These are phyloP conservation scores for Penicillium sp. DNA, from an alignment of 2,329 filamentous ascomycete genomes.

Conservation along the genomic window DNA sequence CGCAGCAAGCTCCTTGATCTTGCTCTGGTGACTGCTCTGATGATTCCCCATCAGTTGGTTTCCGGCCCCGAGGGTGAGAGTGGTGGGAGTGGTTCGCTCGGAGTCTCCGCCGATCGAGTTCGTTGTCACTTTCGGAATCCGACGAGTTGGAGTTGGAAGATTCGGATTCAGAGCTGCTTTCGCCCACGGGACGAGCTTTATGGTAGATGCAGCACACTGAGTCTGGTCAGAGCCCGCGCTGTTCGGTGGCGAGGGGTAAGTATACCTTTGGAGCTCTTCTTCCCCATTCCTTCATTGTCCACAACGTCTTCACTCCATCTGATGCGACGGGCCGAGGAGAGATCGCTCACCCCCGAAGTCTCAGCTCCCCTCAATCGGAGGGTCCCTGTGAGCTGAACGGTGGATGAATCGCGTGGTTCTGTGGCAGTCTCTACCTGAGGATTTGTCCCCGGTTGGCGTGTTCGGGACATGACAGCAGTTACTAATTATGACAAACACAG, in stretches of 20 bases:
- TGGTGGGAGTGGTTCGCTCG: conserved; percentile 6
- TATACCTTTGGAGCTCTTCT: conserved; percentile 88
- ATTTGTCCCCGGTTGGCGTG: conserved; percentile 33
- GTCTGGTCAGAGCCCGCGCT: not conserved
- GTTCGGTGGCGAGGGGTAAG: not conserved
- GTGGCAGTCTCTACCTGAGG: conserved; percentile 28
- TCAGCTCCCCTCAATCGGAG: conserved; percentile 31
- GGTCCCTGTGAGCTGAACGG: conserved; percentile 27
- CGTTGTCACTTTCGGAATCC: conserved; percentile 46
- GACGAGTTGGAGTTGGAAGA: conserved; percentile 52
- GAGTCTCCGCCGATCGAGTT: conserved; percentile 22
- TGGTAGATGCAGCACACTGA: conserved; percentile 99
- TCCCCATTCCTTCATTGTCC: conserved; percentile 90
- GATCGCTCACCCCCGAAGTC: conserved; percentile 9
- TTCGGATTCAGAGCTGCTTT: conserved; percentile 62
- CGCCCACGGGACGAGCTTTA: conserved; percentile 72
- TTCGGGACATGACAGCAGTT: conserved; percentile 33
- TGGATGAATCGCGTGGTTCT: conserved; percentile 18
- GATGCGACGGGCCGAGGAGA: conserved; percentile 57
- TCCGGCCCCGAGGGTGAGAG: conserved; percentile 22
- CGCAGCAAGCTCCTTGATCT: conserved; percentile 17
- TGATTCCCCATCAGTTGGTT: conserved; percentile 11
- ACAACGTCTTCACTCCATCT: conserved; percentile 91
- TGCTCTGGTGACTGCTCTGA: conserved; percentile 20
- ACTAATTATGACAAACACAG: not conserved